A percentile compares a stretch with the other conserved stretches of the same genome.
Conservation (phyloP, 2,329 filamentous ascomycete genomes). For the Claviceps purpurea region DNA sequence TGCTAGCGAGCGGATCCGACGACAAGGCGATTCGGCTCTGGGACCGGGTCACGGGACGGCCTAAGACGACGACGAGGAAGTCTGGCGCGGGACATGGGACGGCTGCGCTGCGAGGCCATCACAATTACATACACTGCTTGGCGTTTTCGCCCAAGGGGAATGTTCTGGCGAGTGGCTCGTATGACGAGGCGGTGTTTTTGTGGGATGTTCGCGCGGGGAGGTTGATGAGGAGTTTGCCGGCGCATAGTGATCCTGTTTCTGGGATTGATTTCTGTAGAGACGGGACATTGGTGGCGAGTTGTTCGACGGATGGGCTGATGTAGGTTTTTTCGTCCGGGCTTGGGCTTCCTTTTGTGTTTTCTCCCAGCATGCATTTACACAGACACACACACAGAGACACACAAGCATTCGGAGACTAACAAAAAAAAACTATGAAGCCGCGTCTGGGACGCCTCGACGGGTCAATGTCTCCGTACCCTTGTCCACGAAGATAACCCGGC, state of each 20-base stretch:
- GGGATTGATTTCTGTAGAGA: slow-evolving; percentile 89
- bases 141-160: slow-evolving; percentile 98
- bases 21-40: slow-evolving; percentile 93
- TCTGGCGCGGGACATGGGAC: slow-evolving; percentile 26
- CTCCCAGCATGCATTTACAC: not conserved
- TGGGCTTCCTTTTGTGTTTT: not conserved
- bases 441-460: slow-evolving; percentile 91
- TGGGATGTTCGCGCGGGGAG: slow-evolving; percentile 88
- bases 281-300: slow-evolving; percentile 83
- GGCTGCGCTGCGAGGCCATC: slow-evolving; percentile 64
- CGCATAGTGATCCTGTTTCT: slow-evolving; percentile 87
- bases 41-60: slow-evolving; percentile 55
- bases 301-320: slow-evolving; percentile 83
- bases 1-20: slow-evolving; percentile 81
- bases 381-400: not conserved
- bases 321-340: slow-evolving; percentile 24
- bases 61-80: slow-evolving; percentile 32
- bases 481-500: slow-evolving; percentile 93
- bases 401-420: not conserved
- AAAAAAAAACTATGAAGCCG: slow-evolving; percentile 34
- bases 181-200: slow-evolving; percentile 92
- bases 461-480: slow-evolving; percentile 86
- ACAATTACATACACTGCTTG: slow-evolving; percentile 90
- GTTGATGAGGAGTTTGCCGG: slow-evolving; percentile 80
- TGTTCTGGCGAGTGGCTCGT: slow-evolving; percentile 86